Evolutionary conservation across 192 early-diverging fungal species (phyloP).

Genomic region (Gigaspora rosea): DNA sequence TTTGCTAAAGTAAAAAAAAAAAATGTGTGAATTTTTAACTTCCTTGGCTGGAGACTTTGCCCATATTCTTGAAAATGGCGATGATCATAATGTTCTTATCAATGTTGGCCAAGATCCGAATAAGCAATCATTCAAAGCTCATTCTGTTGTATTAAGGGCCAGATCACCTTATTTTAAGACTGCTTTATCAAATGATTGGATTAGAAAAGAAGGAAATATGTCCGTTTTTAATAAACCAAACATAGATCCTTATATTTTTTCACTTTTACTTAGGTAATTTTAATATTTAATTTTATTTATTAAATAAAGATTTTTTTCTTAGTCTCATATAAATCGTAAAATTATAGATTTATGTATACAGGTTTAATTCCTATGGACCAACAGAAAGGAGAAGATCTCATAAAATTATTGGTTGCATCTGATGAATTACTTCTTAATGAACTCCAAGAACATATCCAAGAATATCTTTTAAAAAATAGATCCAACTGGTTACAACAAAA

Average conservation of each 20-base stretch:
- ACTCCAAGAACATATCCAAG: constrained; percentile 15
- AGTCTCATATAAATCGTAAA: neutral
- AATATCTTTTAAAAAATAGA: neutral
- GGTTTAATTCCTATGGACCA: neutral
- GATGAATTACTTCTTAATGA: constrained; percentile 23
- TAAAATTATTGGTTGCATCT: constrained; percentile 22
- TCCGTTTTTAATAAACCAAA: constrained; percentile 23
- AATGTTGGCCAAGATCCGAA: constrained; percentile 4
- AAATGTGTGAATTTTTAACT: constrained; percentile 1
- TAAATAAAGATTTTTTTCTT: neutral
- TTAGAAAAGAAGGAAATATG: constrained; percentile 6
- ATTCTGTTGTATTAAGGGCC: constrained; percentile 24
- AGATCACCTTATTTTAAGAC: constrained; percentile 24
- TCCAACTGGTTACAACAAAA: constrained; percentile 9
- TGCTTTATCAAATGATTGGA: constrained; percentile 25
- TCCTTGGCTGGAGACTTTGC: constrained; percentile 10
- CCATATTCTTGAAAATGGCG: neutral
- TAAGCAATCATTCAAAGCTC: constrained; percentile 23
- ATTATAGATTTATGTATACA: constrained; percentile 24
- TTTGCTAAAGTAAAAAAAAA: neutral
- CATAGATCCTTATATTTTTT: constrained; percentile 20
- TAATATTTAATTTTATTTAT: neutral
- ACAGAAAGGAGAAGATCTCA: constrained; percentile 2
- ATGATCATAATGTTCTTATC: constrained; percentile 25
- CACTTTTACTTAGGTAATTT: constrained; percentile 17